Conservation (phyloP, 2,329 filamentous ascomycete species). For the Cryoendolithus antarcticus region DNA sequence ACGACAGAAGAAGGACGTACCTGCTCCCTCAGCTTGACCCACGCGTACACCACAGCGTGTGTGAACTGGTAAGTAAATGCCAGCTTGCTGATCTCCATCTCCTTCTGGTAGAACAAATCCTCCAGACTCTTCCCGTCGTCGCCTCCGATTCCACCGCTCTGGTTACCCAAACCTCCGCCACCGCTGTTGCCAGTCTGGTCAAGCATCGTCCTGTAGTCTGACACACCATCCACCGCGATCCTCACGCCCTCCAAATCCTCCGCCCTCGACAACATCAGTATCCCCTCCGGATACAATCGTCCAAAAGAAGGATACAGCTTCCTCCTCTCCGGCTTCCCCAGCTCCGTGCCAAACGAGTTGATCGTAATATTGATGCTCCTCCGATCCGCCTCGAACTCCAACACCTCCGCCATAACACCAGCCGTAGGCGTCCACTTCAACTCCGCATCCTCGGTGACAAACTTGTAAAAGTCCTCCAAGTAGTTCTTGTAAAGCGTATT, state of each 20-base stretch:
- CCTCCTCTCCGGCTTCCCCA: conserved; percentile 84
- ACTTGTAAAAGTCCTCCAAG: conserved; percentile 90
- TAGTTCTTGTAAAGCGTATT: conserved; percentile 99
- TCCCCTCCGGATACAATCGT: conserved; percentile 84
- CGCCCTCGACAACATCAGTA: conserved; percentile 83
- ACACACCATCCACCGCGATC: conserved; percentile 81
- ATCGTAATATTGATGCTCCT: conserved; percentile 98
- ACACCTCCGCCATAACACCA: conserved; percentile 88
- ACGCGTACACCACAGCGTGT: conserved; percentile 87
- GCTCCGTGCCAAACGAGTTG: conserved; percentile 95
- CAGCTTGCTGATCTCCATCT: conserved; percentile 95
- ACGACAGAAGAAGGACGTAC: conserved; percentile 39
- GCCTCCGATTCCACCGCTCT: conserved; percentile 63
- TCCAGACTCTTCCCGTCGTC: conserved; percentile 81
- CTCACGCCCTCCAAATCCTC: conserved; percentile 91
- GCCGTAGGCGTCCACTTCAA: conserved; percentile 79
- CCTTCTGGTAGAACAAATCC: conserved; percentile 97
- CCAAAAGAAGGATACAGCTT: conserved; percentile 94
- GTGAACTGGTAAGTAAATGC: conserved; percentile 96
- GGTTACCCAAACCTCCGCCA: conserved; percentile 64
- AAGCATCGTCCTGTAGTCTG: conserved; percentile 92
- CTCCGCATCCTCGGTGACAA: conserved; percentile 80
- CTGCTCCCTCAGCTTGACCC: conserved; percentile 96
- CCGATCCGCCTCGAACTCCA: conserved; percentile 93
- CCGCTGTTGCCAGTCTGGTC: conserved; percentile 75